Percentiles rank a stretch among this genome's conserved stretches.
phyloP scores from a whole-genome alignment of 345 rosid genomes.

The Limnanthes douglasii region DNA sequence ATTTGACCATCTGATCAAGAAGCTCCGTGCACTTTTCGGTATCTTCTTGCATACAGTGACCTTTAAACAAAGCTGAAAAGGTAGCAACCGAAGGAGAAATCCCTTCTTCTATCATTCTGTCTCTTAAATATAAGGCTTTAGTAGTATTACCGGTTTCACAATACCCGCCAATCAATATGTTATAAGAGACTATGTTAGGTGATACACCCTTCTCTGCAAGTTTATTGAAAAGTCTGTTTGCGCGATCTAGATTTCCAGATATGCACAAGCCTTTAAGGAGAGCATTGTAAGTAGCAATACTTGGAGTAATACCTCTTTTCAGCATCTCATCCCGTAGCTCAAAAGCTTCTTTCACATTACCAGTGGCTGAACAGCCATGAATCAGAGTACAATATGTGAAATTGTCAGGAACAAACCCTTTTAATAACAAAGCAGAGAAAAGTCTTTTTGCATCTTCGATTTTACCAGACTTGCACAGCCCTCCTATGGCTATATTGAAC shows the following conservation, averaged over 20 bases:
- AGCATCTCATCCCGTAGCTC: constrained; percentile 53
- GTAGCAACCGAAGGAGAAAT: constrained; percentile 20
- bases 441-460: constrained; percentile 36
- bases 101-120: constrained; percentile 33
- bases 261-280: constrained; percentile 55
- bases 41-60: constrained; percentile 23
- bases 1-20: constrained; percentile 15
- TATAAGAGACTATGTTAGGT: constrained; percentile 41
- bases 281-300: constrained; percentile 47
- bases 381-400: constrained; percentile 50
- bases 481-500: constrained; percentile 54
- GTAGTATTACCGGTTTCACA: constrained; percentile 23
- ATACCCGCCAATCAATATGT: constrained; percentile 33
- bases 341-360: constrained; percentile 54
- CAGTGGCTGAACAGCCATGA: constrained; percentile 41
- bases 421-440: constrained; percentile 26
- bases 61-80: constrained; percentile 19
- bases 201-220: constrained; percentile 36
- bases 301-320: constrained; percentile 34
- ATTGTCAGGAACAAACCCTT: constrained; percentile 42
- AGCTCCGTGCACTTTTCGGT: constrained; percentile 9
- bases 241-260: constrained; percentile 36
- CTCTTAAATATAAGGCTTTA: constrained; percentile 35
- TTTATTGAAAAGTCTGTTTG: constrained; percentile 40
- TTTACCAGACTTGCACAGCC: constrained; percentile 56